These are phyloP conservation scores for Lodderomyces pseudojiufengensis DNA, from an alignment of 1,139 yeast genomes.

Conservation along the genomic window DNA sequence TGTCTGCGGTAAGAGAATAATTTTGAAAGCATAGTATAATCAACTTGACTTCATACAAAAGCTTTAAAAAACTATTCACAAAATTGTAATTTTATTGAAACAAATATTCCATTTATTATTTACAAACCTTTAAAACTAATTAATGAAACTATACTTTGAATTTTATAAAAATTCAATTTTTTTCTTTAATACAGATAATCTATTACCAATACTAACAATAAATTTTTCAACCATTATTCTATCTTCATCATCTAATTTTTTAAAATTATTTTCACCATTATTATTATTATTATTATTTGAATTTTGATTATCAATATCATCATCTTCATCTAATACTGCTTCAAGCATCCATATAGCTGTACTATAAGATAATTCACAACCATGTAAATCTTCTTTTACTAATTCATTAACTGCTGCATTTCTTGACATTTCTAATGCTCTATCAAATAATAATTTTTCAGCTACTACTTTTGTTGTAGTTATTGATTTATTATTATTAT, in stretches of 20 bases:
- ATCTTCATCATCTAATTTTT: conserved; percentile 65
- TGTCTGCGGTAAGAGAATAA: too few relatives aligned
- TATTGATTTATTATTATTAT: background rate
- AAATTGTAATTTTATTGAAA: too few relatives aligned
- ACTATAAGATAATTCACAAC: conserved; percentile 85
- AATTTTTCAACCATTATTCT: conserved; percentile 71
- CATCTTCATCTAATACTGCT: conserved; percentile 64
- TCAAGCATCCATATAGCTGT: conserved; percentile 96
- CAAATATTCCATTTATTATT: too few relatives aligned
- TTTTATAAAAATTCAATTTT: conserved; percentile 27
- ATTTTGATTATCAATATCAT: conserved; percentile 18
- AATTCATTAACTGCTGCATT: conserved; percentile 88
- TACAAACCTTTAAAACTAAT: too few relatives aligned
- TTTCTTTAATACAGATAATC: conserved; percentile 57
- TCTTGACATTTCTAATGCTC: conserved; percentile 90
- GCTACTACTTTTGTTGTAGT: conserved; percentile 45
- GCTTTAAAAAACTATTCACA: too few relatives aligned
- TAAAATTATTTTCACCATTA: too few relatives aligned
- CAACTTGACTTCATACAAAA: too few relatives aligned
- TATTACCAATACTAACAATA: conserved; percentile 66
- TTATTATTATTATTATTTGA: too few relatives aligned
- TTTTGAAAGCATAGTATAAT: too few relatives aligned
- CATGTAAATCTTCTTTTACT: conserved; percentile 67
- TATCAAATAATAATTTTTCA: conserved; percentile 82
- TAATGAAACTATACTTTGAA: too few relatives aligned